Evolutionary conservation across 805 yeast species (phyloP).

Genomic region (Ogataea trehaloabstinens): DNA sequence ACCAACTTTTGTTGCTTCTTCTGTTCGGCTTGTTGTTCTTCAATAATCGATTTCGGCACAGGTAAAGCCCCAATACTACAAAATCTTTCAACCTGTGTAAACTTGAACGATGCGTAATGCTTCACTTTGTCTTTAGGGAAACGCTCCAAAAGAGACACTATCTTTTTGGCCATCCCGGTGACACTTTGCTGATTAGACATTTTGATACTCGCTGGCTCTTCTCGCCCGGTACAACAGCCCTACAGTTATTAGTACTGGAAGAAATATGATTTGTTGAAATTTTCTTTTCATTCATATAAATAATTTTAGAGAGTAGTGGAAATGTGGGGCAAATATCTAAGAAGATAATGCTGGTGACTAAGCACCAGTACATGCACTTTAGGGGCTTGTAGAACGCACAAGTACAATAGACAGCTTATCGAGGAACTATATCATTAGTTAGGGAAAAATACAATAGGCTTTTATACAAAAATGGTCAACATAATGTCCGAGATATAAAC

Average conservation of each 20-base stretch:
- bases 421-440: no score
- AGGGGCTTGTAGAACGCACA: no score
- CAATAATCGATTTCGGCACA: constrained; percentile 36
- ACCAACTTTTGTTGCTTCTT: constrained; percentile 37
- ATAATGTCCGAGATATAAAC: no score
- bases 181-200: constrained; percentile 8
- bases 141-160: constrained; percentile 56
- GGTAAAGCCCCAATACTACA: constrained; percentile 50
- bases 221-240: not conserved
- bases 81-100: constrained; percentile 58
- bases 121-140: constrained; percentile 69
- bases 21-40: constrained; percentile 28
- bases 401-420: no score
- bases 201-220: not conserved
- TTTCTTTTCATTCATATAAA: not conserved
- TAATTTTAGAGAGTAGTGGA: no score
- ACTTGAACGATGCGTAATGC: constrained; percentile 70
- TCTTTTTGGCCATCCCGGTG: constrained; percentile 41
- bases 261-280: not conserved
- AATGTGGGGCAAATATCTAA: no score
- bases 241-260: not conserved
- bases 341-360: no score
- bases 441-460: no score
- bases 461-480: no score
- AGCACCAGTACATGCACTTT: no score